Percentiles rank a stretch among this genome's conserved stretches.
These are phyloP conservation scores for Phytophthora palmivora DNA, from an alignment of 352 stramenopile genomes.

Conservation along the genomic window DNA sequence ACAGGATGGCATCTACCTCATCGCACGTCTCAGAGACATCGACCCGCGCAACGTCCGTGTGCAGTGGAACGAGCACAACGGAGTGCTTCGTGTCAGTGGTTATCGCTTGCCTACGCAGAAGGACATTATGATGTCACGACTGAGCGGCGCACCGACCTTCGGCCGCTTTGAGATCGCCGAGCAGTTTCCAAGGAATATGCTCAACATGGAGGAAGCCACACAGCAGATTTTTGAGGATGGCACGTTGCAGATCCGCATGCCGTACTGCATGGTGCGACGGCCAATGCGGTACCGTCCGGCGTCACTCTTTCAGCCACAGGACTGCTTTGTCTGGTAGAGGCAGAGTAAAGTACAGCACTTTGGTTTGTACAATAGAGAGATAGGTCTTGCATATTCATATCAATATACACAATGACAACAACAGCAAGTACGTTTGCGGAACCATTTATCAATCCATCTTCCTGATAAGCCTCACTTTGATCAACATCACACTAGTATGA, in stretches of 20 bases:
- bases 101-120: constrained; percentile 65
- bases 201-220: constrained; percentile 62
- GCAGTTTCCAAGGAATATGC: constrained; percentile 49
- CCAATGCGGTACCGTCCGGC: constrained; percentile 39
- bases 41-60: constrained; percentile 49
- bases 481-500: no score
- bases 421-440: no score
- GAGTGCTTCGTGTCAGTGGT: constrained; percentile 53
- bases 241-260: constrained; percentile 65
- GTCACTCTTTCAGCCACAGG: constrained; percentile 45
- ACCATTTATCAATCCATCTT: no score
- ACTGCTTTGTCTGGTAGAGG: constrained; percentile 51
- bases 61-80: constrained; percentile 46
- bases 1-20: constrained; percentile 51
- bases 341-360: no score
- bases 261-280: constrained; percentile 45
- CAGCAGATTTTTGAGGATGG: constrained; percentile 57
- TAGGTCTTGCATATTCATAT: constrained; percentile 8
- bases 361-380: constrained; percentile 30
- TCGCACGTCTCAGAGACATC: constrained; percentile 38
- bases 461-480: no score
- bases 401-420: no score
- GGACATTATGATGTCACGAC: constrained; percentile 59
- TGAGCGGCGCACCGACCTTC: constrained; percentile 63
- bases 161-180: constrained; percentile 73